Percentiles rank a stretch among this genome's conserved stretches.
These are phyloP conservation scores for Termitomyces sp. DNA, from an alignment of 768 basidiomycete genomes.

Conservation along the genomic window DNA sequence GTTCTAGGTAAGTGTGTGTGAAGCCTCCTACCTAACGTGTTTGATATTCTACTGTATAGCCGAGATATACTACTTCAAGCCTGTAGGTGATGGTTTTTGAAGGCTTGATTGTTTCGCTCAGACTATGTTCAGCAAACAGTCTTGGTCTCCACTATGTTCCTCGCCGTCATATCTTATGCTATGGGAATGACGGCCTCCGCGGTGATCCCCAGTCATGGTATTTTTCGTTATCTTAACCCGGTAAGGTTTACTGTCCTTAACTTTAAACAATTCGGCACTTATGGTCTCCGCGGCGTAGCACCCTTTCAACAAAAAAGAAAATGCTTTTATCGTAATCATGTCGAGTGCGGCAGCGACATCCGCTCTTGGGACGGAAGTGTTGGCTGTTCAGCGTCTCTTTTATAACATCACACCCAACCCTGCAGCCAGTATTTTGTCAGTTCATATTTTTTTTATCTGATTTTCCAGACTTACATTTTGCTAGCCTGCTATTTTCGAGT, in stretches of 20 bases:
- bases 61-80: constrained; percentile 62
- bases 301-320: constrained; percentile 60
- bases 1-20: constrained; percentile 35
- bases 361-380: constrained; percentile 50
- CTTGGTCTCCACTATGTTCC: constrained; percentile 48
- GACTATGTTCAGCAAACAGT: constrained; percentile 41
- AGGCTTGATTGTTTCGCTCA: background rate
- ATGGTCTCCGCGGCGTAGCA: constrained; percentile 28
- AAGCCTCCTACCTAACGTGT: background rate
- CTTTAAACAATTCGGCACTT: background rate
- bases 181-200: constrained; percentile 45
- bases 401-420: constrained; percentile 50
- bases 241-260: constrained; percentile 23
- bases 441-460: background rate
- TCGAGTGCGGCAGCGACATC: constrained; percentile 50
- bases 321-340: constrained; percentile 58
- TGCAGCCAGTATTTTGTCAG: constrained; percentile 40
- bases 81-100: constrained; percentile 25
- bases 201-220: constrained; percentile 40
- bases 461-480: background rate
- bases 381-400: constrained; percentile 51
- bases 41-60: constrained; percentile 26
- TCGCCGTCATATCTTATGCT: constrained; percentile 47
- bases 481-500: constrained; percentile 30
- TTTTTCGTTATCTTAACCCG: constrained; percentile 50